Conservation (phyloP, 352 stramenopile genomes). For the Saprolegnia parasitica region DNA sequence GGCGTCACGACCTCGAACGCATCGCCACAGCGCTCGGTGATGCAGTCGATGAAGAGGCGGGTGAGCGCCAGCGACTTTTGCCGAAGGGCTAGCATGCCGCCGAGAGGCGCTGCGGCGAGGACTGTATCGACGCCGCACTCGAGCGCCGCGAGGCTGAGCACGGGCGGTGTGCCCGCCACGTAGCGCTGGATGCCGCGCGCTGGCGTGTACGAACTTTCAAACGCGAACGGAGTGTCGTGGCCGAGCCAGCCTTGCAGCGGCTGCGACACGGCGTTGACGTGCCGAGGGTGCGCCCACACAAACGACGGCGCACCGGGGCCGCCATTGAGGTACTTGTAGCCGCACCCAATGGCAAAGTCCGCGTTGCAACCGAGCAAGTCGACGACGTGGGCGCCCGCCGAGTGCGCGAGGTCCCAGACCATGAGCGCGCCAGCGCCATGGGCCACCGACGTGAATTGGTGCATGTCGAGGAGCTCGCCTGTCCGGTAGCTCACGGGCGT, state of each 20-base stretch:
- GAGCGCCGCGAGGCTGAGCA: slow-evolving; percentile 15
- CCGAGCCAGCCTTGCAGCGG: slow-evolving; percentile 23
- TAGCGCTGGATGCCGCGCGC: slow-evolving; percentile 21
- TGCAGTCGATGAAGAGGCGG: slow-evolving; percentile 12
- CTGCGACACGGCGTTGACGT: slow-evolving; percentile 1
- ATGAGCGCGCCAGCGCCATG: background rate
- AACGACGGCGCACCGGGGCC: slow-evolving; percentile 20
- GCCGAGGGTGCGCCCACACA: slow-evolving; percentile 16
- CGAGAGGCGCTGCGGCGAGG: background rate
- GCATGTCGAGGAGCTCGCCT: slow-evolving; percentile 22
- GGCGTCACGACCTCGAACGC: slow-evolving; percentile 21
- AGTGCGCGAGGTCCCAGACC: slow-evolving; percentile 27
- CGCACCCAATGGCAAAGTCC: slow-evolving; percentile 25
- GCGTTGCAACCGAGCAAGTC: slow-evolving; percentile 17
- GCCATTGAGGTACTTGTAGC: slow-evolving; percentile 29
- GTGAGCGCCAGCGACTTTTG: slow-evolving; percentile 21
- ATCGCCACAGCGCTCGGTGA: background rate
- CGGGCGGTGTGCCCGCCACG: slow-evolving; percentile 8
- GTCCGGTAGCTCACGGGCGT: slow-evolving; percentile 27
- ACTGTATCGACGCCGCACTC: slow-evolving; percentile 23
- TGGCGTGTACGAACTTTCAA: slow-evolving; percentile 6
- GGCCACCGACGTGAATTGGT: background rate
- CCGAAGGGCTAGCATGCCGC: slow-evolving; percentile 19
- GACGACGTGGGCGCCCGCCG: slow-evolving; percentile 17
- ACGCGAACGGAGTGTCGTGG: slow-evolving; percentile 15